phyloP scores from a whole-genome alignment of 2,329 filamentous ascomycete genomes.

The Exophiala dermatitidis region DNA sequence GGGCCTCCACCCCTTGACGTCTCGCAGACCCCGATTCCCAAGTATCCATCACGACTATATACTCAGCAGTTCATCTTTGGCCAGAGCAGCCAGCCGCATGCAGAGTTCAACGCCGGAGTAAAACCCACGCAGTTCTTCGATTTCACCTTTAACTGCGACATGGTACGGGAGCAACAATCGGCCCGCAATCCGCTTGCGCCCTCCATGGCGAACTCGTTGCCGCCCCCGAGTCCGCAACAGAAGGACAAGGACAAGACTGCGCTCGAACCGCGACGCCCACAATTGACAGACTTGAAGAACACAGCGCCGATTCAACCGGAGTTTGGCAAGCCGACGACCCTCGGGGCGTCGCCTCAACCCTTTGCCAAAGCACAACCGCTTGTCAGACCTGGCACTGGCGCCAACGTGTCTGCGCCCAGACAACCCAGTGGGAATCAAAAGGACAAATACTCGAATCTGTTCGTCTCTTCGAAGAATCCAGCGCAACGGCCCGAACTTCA shows the following conservation, averaged over 20 bases:
- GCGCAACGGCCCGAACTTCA: constrained; percentile 20
- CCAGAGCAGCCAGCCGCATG: not conserved
- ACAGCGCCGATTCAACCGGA: constrained; percentile 35
- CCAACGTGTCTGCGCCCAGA: constrained; percentile 19
- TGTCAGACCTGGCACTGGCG: constrained; percentile 32
- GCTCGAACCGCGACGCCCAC: not conserved
- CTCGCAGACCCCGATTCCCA: constrained; percentile 1
- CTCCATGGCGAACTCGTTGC: constrained; percentile 33
- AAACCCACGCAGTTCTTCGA: constrained; percentile 6
- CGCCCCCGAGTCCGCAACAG: constrained; percentile 24
- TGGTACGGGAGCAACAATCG: constrained; percentile 48
- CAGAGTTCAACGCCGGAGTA: not conserved
- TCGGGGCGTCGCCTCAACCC: constrained; percentile 41
- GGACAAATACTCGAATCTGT: constrained; percentile 24
- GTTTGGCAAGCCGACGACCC: constrained; percentile 54
- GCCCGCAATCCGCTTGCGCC: constrained; percentile 33
- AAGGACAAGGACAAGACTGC: constrained; percentile 23
- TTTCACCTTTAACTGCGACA: constrained; percentile 29
- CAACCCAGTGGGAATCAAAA: constrained; percentile 16
- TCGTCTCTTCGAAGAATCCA: constrained; percentile 21
- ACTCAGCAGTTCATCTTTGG: constrained; percentile 3
- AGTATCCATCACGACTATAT: constrained; percentile 3
- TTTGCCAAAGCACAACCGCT: constrained; percentile 42
- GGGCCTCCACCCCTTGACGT: not conserved
- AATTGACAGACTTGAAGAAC: constrained; percentile 10